These are phyloP conservation scores for Pachysandra terminalis DNA, from an alignment of 164 flowering plant species.

Conservation along the genomic window DNA sequence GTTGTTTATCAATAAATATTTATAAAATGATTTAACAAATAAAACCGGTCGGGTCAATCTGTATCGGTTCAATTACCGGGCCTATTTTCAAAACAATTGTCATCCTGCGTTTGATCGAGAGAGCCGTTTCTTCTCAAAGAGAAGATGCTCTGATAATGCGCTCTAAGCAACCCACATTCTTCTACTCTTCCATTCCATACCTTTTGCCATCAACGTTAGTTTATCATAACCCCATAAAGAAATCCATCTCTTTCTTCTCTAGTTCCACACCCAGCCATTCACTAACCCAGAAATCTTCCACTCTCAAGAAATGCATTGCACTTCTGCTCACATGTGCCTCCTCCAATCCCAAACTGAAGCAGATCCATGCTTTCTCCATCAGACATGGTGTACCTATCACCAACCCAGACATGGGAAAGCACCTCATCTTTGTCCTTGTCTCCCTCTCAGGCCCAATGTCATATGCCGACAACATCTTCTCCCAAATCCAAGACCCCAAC, in stretches of 20 bases:
- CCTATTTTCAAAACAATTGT: too few relatives aligned
- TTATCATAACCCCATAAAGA: too few relatives aligned
- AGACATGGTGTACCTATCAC: conserved; percentile 24
- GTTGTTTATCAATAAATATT: too few relatives aligned
- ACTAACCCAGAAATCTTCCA: conserved; percentile 7
- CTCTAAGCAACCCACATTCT: neutral
- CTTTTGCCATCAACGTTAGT: too few relatives aligned
- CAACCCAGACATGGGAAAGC: conserved; percentile 27
- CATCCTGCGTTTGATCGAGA: too few relatives aligned
- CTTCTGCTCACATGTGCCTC: conserved; percentile 17
- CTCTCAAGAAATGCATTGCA: conserved; percentile 22
- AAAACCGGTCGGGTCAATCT: too few relatives aligned
- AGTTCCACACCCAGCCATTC: neutral
- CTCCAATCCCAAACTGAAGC: conserved; percentile 16
- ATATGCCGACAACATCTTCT: conserved; percentile 25
- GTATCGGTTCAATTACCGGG: too few relatives aligned
- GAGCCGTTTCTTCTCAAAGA: too few relatives aligned
- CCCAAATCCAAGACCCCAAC: conserved; percentile 25
- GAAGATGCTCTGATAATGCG: neutral
- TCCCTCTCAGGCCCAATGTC: conserved; percentile 29
- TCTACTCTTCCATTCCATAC: neutral
- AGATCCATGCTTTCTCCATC: conserved; percentile 31
- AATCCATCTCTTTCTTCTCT: neutral
- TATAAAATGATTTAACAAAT: too few relatives aligned
- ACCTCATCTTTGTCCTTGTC: conserved; percentile 29